phyloP scores from a whole-genome alignment of 345 rosid genomes.

The Murraya paniculata region DNA sequence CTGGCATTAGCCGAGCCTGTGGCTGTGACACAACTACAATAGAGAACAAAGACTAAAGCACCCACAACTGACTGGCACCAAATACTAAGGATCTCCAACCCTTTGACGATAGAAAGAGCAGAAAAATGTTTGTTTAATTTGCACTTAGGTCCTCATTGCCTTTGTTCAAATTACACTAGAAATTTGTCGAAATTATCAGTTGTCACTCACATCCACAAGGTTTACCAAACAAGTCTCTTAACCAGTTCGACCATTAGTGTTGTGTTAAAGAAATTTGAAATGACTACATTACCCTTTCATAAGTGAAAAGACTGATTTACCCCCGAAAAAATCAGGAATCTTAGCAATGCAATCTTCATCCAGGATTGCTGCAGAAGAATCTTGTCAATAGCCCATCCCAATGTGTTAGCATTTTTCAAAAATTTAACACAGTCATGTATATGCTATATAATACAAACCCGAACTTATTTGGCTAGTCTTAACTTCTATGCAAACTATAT shows the following conservation, averaged over 20 bases:
- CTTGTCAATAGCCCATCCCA: neutral
- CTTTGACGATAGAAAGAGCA: neutral
- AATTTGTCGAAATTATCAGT: neutral
- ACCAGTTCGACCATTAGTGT: neutral
- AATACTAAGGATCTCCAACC: neutral
- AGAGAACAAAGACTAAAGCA: neutral
- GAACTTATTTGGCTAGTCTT: neutral
- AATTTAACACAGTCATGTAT: neutral
- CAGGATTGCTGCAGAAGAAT: neutral
- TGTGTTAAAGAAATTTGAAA: neutral
- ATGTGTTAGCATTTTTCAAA: neutral
- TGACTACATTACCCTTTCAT: neutral
- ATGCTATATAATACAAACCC: neutral
- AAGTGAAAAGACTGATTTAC: neutral
- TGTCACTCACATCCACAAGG: neutral
- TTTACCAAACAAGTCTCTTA: neutral
- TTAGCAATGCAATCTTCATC: neutral
- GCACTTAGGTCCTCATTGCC: neutral
- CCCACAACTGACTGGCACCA: neutral
- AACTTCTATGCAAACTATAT: neutral
- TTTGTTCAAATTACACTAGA: neutral
- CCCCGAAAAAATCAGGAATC: neutral
- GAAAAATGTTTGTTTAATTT: neutral
- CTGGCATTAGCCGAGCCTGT: neutral
- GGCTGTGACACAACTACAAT: neutral